A percentile compares a stretch with the other conserved stretches of the same genome.
Conservation (phyloP, 2,329 filamentous ascomycete species). For the Teratosphaeria viscida region DNA sequence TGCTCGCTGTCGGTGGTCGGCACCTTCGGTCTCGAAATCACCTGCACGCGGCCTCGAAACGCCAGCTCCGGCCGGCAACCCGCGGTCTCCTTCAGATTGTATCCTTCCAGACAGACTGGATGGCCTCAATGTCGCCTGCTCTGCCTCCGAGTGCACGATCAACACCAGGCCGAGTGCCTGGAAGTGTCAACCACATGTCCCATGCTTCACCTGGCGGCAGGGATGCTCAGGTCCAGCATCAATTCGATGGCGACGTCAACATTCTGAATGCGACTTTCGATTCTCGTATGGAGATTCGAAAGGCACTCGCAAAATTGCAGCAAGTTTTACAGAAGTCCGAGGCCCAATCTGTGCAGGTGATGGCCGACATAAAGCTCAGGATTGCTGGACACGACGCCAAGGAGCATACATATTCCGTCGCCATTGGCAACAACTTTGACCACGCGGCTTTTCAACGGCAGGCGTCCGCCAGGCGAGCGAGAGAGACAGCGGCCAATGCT, state of each 20-base stretch:
- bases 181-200: not conserved
- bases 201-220: not conserved
- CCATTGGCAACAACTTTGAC: slow-evolving; percentile 12
- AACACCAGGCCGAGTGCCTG: not conserved
- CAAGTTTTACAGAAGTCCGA: slow-evolving; percentile 11
- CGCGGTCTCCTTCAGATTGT: not conserved
- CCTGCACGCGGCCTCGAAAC: not conserved
- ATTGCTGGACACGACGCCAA: slow-evolving; percentile 8
- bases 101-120: not conserved
- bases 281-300: slow-evolving; percentile 12
- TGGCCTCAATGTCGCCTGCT: not conserved
- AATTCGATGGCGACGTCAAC: slow-evolving; percentile 15
- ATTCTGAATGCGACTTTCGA: slow-evolving; percentile 13
- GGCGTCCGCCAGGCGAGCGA: not conserved
- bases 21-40: not conserved
- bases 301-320: slow-evolving; percentile 11
- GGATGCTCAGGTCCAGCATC: slow-evolving; percentile 10
- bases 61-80: not conserved
- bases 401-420: slow-evolving; percentile 14
- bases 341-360: slow-evolving; percentile 10
- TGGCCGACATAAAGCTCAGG: slow-evolving; percentile 14
- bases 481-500: not conserved
- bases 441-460: slow-evolving; percentile 7
- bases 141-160: not conserved
- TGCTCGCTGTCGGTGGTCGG: not conserved